phyloP scores from a whole-genome alignment of 2,329 filamentous ascomycete species.

The Teratosphaeria destructans region DNA sequence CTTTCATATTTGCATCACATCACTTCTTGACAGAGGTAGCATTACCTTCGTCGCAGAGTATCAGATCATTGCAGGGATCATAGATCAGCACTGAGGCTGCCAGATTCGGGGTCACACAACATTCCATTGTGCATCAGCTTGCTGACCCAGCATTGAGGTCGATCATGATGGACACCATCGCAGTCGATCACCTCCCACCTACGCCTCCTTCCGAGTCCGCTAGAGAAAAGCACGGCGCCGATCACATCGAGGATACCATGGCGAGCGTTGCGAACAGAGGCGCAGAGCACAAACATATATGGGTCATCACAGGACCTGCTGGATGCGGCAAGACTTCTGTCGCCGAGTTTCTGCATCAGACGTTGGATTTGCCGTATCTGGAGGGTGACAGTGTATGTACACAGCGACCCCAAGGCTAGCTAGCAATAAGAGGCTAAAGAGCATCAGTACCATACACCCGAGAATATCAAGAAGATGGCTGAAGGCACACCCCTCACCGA shows the following conservation, averaged over 20 bases:
- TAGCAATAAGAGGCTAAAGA: not conserved
- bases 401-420: not conserved
- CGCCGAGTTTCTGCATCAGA: conserved; percentile 35
- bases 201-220: conserved; percentile 2
- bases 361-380: conserved; percentile 36
- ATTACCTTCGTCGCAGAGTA: not conserved
- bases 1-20: not conserved
- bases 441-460: conserved; percentile 38
- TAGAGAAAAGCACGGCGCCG: not conserved
- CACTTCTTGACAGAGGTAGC: not conserved
- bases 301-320: conserved; percentile 43
- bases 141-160: not conserved
- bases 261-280: not conserved
- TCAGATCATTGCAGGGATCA: not conserved
- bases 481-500: conserved; percentile 76
- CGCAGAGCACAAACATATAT: conserved; percentile 34
- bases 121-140: not conserved
- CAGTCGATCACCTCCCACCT: conserved; percentile 4
- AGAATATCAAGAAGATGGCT: conserved; percentile 71
- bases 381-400: conserved; percentile 41
- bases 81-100: not conserved
- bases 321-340: conserved; percentile 46
- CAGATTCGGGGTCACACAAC: not conserved
- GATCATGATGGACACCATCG: not conserved
- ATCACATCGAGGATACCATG: not conserved